phyloP scores from a whole-genome alignment of 179 eudicot species.

The Silene coronaria region DNA sequence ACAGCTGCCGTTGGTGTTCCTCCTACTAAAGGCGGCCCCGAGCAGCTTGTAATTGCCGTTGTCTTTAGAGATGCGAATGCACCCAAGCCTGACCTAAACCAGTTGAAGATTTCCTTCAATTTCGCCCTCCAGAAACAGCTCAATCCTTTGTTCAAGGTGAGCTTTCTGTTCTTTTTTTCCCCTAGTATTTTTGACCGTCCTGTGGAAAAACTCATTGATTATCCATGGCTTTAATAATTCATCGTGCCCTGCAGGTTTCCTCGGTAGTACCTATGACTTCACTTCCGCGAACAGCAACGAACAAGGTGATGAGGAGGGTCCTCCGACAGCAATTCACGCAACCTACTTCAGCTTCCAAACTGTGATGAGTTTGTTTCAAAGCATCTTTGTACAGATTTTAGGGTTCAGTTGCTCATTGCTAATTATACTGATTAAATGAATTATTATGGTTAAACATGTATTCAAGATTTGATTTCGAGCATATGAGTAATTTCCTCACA shows the following conservation, averaged over 20 bases:
- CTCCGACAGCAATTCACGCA: slow-evolving; percentile 64
- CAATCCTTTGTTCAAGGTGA: slow-evolving; percentile 86
- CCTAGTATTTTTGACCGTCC: not conserved
- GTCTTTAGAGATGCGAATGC: slow-evolving; percentile 51
- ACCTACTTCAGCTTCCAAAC: slow-evolving; percentile 16
- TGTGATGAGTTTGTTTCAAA: slow-evolving; percentile 10
- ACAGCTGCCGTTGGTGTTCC: slow-evolving; percentile 94
- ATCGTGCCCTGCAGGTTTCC: slow-evolving; percentile 46
- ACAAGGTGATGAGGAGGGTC: slow-evolving; percentile 95
- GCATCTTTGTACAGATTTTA: not conserved
- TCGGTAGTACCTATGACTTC: slow-evolving; percentile 44
- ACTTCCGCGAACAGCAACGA: slow-evolving; percentile 93
- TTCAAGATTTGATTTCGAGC: too few species aligned
- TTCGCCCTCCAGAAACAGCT: slow-evolving; percentile 71
- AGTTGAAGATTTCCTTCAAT: slow-evolving; percentile 55
- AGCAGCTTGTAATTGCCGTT: slow-evolving; percentile 66
- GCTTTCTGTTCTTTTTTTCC: not conserved
- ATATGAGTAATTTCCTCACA: too few species aligned
- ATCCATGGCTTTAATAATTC: not conserved
- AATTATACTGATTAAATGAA: not conserved
- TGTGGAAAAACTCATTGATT: not conserved
- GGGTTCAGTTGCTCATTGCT: not conserved
- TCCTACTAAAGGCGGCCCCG: slow-evolving; percentile 79
- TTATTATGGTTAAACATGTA: too few species aligned
- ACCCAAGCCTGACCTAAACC: slow-evolving; percentile 33